Base-by-base conservation (phyloP, 2,329 filamentous ascomycete species). In the Nemania abortiva region DNA sequence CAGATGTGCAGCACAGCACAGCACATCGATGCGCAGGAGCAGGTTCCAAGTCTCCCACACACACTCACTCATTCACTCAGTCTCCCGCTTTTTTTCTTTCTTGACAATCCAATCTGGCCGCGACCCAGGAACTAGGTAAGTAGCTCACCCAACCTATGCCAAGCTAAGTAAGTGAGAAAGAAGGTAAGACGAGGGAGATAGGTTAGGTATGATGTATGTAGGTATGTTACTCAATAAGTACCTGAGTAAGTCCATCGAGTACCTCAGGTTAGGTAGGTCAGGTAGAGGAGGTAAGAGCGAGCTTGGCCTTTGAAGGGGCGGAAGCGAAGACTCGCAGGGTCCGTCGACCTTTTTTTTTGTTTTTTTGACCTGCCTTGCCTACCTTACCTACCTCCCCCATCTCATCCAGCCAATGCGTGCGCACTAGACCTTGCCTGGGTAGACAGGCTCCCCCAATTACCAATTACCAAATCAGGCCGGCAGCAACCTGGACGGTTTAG, bases 391-490 rank as follows among this genome's bases (percentile, higher is more conserved):
- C 18, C 18, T 42, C 13, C 37, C 20, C 45, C 20, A 20, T 49
- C 45, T 49, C 45, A 49, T 49, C 47, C n/a, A 50, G 47, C 47
- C 24, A 24, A 18, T 49, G 49, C 22, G 22, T 52, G 9, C 11
- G 20, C 11, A 52, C 49, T 52, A 52, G 13, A 42, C 31, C 31
- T 34, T 10, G 31, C 31, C 37, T 10, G 11, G 37, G 11, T 11
- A 42, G 37, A 42, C 37, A 42, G 37, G 13, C 37, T 31, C 15
- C n/a, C 29, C 27, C n/a, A 34, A 4, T 22, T 22, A 45, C 57
- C 57, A 49, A 47, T 34, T 52, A 47, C 55, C 65, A 59, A 55
- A 49, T 59, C 54, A 29, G 54, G 34, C 64, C 39, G 47, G 27
- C 27, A 34, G 31, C n/a, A 59, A 22, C 42, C 18, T 49, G 20